Conservation (phyloP, 345 rosid genomes). For the Rhodamnia argentea region DNA sequence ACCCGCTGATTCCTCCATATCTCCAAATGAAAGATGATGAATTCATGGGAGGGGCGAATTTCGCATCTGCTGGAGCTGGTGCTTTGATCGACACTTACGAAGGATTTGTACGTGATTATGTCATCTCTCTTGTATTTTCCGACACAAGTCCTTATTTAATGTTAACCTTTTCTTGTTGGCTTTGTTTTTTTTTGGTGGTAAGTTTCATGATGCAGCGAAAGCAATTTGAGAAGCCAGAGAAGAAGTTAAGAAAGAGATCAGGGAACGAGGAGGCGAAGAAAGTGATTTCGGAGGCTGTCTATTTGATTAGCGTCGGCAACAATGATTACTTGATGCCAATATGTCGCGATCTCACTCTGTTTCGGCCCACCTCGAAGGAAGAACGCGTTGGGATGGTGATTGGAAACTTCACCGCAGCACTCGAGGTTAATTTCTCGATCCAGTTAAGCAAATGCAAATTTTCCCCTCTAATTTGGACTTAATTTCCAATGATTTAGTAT, state of each 20-base stretch:
- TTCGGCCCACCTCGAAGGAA: background rate
- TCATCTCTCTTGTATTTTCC: background rate
- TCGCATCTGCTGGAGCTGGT: slow-evolving; percentile 46
- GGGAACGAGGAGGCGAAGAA: background rate
- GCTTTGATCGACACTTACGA: slow-evolving; percentile 23
- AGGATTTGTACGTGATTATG: slow-evolving; percentile 17
- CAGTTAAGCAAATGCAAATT: background rate
- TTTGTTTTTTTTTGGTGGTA: background rate
- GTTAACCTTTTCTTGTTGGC: background rate
- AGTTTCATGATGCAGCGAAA: background rate
- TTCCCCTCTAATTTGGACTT: background rate
- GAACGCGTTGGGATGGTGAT: slow-evolving; percentile 1
- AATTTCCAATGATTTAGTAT: background rate
- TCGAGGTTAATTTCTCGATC: background rate
- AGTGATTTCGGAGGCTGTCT: background rate
- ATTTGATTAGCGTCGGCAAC: background rate
- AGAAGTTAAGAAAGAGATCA: background rate
- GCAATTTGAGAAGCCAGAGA: background rate
- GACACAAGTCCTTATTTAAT: background rate
- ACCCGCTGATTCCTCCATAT: slow-evolving; percentile 32
- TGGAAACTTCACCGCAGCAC: slow-evolving; percentile 1
- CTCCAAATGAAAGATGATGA: slow-evolving; percentile 20
- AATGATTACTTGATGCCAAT: background rate
- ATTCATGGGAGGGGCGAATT: slow-evolving; percentile 18
- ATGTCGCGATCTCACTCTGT: background rate